phyloP scores from a whole-genome alignment of 1,139 yeast species.

The Taphrina populina region DNA sequence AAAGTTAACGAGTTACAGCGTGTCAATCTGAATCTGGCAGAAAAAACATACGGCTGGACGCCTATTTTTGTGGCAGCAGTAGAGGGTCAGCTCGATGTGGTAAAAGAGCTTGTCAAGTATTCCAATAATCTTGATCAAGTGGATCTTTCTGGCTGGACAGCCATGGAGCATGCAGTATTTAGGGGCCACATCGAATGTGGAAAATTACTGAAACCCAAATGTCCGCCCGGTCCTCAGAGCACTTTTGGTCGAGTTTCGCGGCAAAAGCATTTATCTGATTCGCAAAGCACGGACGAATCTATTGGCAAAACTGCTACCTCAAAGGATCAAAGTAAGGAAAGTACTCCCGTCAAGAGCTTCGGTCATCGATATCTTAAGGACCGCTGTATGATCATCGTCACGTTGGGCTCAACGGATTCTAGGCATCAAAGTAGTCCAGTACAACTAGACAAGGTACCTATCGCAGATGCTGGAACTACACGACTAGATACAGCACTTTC shows the following conservation, averaged over 20 bases:
- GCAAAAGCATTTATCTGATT: conserved; percentile 2
- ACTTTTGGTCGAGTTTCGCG: conserved; percentile 16
- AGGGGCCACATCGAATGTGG: conserved; percentile 82
- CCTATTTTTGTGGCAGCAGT: conserved; percentile 89
- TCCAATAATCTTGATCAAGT: conserved; percentile 55
- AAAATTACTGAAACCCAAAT: conserved; percentile 54
- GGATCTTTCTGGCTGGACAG: conserved; percentile 94
- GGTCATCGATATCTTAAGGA: conserved; percentile 74
- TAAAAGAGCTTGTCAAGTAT: conserved; percentile 56
- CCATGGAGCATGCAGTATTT: conserved; percentile 91
- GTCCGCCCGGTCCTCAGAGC: conserved; percentile 29
- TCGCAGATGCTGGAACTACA: conserved; percentile 71
- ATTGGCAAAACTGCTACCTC: conserved; percentile 1
- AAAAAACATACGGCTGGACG: conserved; percentile 86
- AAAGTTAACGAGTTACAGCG: conserved; percentile 47
- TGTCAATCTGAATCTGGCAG: conserved; percentile 76
- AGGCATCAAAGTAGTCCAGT: conserved; percentile 63
- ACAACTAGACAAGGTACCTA: conserved; percentile 68
- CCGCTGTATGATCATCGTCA: conserved; percentile 69
- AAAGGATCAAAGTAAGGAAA: neutral
- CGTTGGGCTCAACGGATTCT: conserved; percentile 82
- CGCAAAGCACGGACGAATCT: conserved; percentile 20
- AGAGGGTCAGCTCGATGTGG: conserved; percentile 69
- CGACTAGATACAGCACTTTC: conserved; percentile 88
- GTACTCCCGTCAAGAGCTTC: conserved; percentile 61